These are phyloP conservation scores for Cytospora piceae DNA, from an alignment of 2,329 filamentous ascomycete genomes.

Conservation along the genomic window DNA sequence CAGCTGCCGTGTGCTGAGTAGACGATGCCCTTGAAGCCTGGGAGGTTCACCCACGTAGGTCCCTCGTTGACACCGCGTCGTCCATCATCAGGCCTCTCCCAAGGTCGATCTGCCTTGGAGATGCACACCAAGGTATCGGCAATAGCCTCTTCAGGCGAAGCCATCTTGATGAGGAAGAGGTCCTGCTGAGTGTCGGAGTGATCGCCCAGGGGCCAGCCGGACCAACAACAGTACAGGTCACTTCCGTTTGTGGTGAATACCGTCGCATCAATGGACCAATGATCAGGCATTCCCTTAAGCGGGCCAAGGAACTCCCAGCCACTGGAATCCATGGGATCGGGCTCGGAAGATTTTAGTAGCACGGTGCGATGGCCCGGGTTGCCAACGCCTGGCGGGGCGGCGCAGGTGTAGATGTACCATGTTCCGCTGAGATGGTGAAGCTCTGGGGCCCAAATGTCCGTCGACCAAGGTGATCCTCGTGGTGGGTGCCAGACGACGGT, in stretches of 20 bases:
- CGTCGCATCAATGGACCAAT: slow-evolving; percentile 34
- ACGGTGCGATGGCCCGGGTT: slow-evolving; percentile 29
- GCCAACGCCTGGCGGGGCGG: slow-evolving; percentile 20
- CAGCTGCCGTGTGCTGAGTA: slow-evolving; percentile 34
- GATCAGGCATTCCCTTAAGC: slow-evolving; percentile 32
- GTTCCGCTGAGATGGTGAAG: slow-evolving; percentile 24
- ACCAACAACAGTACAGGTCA: slow-evolving; percentile 33
- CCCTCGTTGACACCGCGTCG: slow-evolving; percentile 33
- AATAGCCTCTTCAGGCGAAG: slow-evolving; percentile 31
- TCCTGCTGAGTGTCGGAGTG: slow-evolving; percentile 32
- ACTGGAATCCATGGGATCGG: slow-evolving; percentile 28
- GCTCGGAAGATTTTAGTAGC: slow-evolving; percentile 16
- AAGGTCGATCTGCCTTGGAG: slow-evolving; percentile 27
- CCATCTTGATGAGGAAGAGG: slow-evolving; percentile 32
- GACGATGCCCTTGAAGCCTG: slow-evolving; percentile 32
- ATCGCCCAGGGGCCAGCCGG: slow-evolving; percentile 33
- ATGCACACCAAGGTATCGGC: slow-evolving; percentile 29
- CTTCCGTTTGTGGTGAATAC: slow-evolving; percentile 26
- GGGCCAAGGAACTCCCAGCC: slow-evolving; percentile 33
- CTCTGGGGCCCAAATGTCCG: slow-evolving; percentile 22
- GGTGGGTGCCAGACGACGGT: slow-evolving; percentile 26
- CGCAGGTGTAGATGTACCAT: slow-evolving; percentile 29
- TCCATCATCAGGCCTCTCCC: slow-evolving; percentile 32
- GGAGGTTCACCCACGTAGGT: slow-evolving; percentile 32
- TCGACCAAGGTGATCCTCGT: slow-evolving; percentile 19